Conservation (phyloP, 1,284 basidiomycete genomes). For the Ceratobasidium sp. region DNA sequence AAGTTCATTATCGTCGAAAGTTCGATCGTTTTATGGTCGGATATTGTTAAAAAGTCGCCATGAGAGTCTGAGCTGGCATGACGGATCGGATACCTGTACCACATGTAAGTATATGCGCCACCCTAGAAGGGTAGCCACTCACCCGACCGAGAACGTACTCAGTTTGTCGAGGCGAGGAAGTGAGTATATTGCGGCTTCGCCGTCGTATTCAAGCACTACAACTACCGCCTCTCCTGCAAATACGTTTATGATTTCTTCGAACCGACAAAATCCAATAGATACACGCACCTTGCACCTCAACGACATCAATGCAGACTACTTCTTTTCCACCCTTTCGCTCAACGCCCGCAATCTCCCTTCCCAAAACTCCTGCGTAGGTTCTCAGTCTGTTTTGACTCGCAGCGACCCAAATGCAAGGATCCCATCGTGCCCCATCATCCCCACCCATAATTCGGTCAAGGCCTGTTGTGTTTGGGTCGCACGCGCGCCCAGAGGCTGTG, state of each 20-base stretch:
- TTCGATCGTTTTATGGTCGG: slow-evolving; percentile 4
- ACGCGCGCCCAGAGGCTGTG: slow-evolving; percentile 65
- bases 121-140: slow-evolving; percentile 28
- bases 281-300: slow-evolving; percentile 66
- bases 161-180: slow-evolving; percentile 74
- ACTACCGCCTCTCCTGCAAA: slow-evolving; percentile 69
- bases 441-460: slow-evolving; percentile 53
- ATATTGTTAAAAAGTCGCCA: slow-evolving; percentile 13
- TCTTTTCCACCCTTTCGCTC: slow-evolving; percentile 68
- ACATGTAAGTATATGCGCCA: slow-evolving; percentile 14
- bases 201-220: slow-evolving; percentile 70
- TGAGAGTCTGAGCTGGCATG: slow-evolving; percentile 20
- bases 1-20: slow-evolving; percentile 31
- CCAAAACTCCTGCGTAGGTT: slow-evolving; percentile 51
- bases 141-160: slow-evolving; percentile 62
- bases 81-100: slow-evolving; percentile 25
- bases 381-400: slow-evolving; percentile 71
- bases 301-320: slow-evolving; percentile 64
- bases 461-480: slow-evolving; percentile 62
- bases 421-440: slow-evolving; percentile 56
- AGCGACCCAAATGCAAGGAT: slow-evolving; percentile 59
- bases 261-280: neutral
- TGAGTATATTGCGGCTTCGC: slow-evolving; percentile 72
- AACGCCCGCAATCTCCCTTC: slow-evolving; percentile 53
- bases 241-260: neutral